Percentiles rank a stretch among this genome's conserved stretches.
Conservation (phyloP, 148 eudicot genomes). For the Vaccinium darrowii region DNA sequence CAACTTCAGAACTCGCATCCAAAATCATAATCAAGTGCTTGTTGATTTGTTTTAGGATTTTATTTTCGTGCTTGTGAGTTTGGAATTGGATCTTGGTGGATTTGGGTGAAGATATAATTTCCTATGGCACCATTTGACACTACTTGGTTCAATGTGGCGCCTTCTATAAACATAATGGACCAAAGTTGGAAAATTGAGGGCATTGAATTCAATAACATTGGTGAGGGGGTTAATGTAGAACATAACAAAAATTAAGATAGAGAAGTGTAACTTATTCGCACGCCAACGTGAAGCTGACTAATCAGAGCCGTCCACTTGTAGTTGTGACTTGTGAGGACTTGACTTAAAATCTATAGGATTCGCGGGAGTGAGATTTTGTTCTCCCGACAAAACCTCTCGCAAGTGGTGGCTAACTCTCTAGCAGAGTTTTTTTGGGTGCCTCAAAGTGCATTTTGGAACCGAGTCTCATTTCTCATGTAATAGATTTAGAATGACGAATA, state of each 20-base stretch:
- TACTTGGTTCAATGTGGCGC: background rate
- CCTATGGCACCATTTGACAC: background rate
- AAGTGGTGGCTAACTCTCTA: too few relatives aligned
- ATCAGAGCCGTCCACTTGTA: background rate
- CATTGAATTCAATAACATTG: background rate
- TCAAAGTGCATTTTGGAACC: too few relatives aligned
- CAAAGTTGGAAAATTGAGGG: background rate
- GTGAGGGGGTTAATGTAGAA: background rate
- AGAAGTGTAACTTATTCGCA: background rate
- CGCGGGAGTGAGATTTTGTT: too few relatives aligned
- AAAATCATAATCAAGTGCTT: background rate
- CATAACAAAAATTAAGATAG: background rate
- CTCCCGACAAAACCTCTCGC: too few relatives aligned
- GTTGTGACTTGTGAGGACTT: background rate
- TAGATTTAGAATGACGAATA: too few relatives aligned
- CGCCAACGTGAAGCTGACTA: background rate
- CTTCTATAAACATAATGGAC: background rate
- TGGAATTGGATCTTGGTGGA: background rate
- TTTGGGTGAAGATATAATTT: background rate
- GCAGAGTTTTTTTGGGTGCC: too few relatives aligned
- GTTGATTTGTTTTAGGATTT: background rate
- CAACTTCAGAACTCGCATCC: background rate
- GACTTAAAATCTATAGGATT: background rate
- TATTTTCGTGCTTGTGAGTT: background rate
- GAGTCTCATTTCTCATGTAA: too few relatives aligned